Conservation (phyloP, 805 yeast genomes). For the Saturnispora dispora region DNA sequence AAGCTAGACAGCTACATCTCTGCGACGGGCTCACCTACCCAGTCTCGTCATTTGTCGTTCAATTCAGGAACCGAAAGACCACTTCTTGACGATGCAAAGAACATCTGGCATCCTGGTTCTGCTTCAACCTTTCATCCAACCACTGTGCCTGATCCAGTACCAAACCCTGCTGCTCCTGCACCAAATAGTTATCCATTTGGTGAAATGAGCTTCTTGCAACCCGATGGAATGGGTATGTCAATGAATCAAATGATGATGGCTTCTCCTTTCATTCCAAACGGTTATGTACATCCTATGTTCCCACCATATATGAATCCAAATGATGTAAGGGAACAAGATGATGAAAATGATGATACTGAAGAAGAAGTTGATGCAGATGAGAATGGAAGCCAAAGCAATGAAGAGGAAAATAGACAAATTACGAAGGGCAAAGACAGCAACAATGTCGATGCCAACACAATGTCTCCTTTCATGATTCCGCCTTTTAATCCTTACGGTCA, state of each 20-base stretch:
- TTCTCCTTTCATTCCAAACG: constrained; percentile 27
- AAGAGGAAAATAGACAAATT: neutral
- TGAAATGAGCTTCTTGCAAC: constrained; percentile 12
- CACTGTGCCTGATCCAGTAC: constrained; percentile 7
- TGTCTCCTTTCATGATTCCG: constrained; percentile 38
- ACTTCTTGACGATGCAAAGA: constrained; percentile 25
- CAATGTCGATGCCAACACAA: constrained; percentile 12
- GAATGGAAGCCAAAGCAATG: neutral
- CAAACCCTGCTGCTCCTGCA: constrained; percentile 2
- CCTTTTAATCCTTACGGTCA: constrained; percentile 40
- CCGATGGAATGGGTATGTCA: constrained; percentile 8
- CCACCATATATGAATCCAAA: constrained; percentile 25
- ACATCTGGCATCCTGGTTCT: constrained; percentile 61
- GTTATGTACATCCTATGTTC: constrained; percentile 28
- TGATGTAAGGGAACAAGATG: neutral
- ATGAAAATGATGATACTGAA: neutral
- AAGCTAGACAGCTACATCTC: constrained; percentile 49
- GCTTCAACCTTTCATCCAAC: constrained; percentile 51
- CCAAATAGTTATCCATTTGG: constrained; percentile 4
- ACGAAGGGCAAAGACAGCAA: constrained; percentile 1
- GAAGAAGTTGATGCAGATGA: neutral
- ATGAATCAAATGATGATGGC: constrained; percentile 22
- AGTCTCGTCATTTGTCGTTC: constrained; percentile 24
- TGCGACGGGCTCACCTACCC: constrained; percentile 21
- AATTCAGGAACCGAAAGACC: constrained; percentile 25